Conservation (phyloP, 1,284 basidiomycete species). For the Termitomyces sp. region DNA sequence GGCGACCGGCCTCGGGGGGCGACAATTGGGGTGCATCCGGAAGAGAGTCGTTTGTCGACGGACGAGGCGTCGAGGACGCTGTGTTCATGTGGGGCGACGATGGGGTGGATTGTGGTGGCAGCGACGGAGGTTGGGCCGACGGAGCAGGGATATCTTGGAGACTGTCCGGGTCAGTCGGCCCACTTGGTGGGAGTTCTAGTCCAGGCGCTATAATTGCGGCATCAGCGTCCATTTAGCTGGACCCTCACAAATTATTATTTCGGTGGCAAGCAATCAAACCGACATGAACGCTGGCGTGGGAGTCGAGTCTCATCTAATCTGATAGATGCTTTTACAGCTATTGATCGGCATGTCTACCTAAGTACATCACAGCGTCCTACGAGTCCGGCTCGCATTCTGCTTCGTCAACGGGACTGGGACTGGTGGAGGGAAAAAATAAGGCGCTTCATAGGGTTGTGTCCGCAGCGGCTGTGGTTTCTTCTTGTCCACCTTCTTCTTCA, state of each 20-base stretch:
- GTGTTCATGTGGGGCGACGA: slow-evolving; percentile 22
- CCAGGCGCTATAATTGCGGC: slow-evolving; percentile 16
- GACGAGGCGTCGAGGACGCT: slow-evolving; percentile 29
- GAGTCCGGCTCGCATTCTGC: slow-evolving; percentile 26
- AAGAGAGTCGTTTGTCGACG: slow-evolving; percentile 22
- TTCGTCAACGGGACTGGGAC: slow-evolving; percentile 22
- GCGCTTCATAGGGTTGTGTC: slow-evolving; percentile 57
- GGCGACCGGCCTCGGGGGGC: slow-evolving; percentile 34
- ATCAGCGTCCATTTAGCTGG: slow-evolving; percentile 20
- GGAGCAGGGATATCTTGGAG: slow-evolving; percentile 12
- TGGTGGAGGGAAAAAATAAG: slow-evolving; percentile 54
- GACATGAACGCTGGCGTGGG: slow-evolving; percentile 16
- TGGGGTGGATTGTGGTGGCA: slow-evolving; percentile 23
- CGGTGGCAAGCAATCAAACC: slow-evolving; percentile 12
- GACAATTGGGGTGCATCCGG: slow-evolving; percentile 22
- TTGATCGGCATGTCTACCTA: neutral
- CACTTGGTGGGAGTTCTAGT: slow-evolving; percentile 18
- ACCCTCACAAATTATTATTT: slow-evolving; percentile 9
- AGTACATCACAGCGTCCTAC: neutral
- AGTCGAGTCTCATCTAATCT: slow-evolving; percentile 14
- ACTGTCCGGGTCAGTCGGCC: slow-evolving; percentile 10
- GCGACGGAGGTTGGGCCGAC: slow-evolving; percentile 23
- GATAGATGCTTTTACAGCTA: slow-evolving; percentile 8
- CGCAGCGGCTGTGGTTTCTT: slow-evolving; percentile 34
- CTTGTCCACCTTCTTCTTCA: slow-evolving; percentile 17